These are phyloP conservation scores for Capronia coronata DNA, from an alignment of 2,329 filamentous ascomycete species.

Conservation along the genomic window DNA sequence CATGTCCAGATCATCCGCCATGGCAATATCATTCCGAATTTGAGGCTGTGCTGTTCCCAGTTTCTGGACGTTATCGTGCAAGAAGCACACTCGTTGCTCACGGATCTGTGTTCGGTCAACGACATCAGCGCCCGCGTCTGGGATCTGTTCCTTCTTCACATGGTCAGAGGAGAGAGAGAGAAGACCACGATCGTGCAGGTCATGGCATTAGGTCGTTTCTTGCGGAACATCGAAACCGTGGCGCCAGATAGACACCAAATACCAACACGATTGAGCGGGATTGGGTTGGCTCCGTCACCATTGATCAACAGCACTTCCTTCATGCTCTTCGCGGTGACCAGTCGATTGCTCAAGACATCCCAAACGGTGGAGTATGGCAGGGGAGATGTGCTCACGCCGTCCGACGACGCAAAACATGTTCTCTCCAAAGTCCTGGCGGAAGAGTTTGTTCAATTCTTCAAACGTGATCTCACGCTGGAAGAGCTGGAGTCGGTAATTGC, in stretches of 20 bases:
- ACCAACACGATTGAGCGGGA: background rate
- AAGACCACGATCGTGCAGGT: background rate
- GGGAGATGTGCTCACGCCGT: constrained; percentile 5
- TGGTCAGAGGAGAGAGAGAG: background rate
- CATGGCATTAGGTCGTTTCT: constrained; percentile 7
- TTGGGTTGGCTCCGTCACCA: background rate
- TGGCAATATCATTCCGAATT: constrained; percentile 7
- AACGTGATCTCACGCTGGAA: constrained; percentile 5
- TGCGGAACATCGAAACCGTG: constrained; percentile 7
- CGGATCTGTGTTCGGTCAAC: background rate
- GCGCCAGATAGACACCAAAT: constrained; percentile 3
- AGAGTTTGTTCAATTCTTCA: constrained; percentile 8
- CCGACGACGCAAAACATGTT: background rate
- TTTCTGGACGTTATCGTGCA: background rate
- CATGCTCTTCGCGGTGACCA: constrained; percentile 14
- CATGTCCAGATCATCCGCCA: constrained; percentile 11
- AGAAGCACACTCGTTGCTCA: background rate
- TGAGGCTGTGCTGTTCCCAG: constrained; percentile 5
- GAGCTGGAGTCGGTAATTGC: constrained; percentile 15
- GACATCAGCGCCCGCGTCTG: background rate
- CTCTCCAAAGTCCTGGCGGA: constrained; percentile 7
- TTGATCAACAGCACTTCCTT: constrained; percentile 3
- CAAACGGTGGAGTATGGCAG: background rate
- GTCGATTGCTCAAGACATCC: constrained; percentile 10
- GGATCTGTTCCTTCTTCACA: background rate